These are phyloP conservation scores for Stephania cephalantha DNA, from an alignment of 164 flowering plant genomes.

Conservation along the genomic window DNA sequence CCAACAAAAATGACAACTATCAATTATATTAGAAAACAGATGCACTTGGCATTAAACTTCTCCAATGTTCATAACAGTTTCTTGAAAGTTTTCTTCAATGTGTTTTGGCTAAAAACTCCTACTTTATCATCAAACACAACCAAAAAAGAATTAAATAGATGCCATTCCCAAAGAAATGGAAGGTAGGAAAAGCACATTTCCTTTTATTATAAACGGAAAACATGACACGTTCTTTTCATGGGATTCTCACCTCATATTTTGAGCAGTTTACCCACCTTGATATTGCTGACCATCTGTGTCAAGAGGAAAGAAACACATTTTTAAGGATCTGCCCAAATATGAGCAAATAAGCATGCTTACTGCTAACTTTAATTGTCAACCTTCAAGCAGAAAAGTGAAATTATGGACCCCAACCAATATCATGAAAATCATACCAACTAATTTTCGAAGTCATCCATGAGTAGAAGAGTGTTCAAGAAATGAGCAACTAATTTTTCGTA, in stretches of 20 bases:
- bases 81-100: not conserved
- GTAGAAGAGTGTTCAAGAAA: not conserved
- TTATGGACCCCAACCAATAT: not conserved
- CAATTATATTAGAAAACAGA: too few relatives aligned
- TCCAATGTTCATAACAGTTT: too few relatives aligned
- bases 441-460: not conserved
- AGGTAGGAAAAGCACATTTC: not conserved
- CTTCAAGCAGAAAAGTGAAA: not conserved
- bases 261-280: slow-evolving; percentile 81
- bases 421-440: not conserved
- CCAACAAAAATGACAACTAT: too few relatives aligned
- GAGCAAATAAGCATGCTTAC: not conserved
- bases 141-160: not conserved
- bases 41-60: too few relatives aligned
- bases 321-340: not conserved
- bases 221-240: not conserved
- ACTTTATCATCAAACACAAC: not conserved
- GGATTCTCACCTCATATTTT: slow-evolving; percentile 65
- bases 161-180: not conserved
- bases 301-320: slow-evolving; percentile 11
- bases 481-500: not conserved
- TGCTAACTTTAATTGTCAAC: not conserved
- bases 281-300: slow-evolving; percentile 68
- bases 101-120: not conserved
- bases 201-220: too few relatives aligned